Evolutionary conservation across 495 filamentous ascomycete species (phyloP).

Genomic region (Lindgomyces ingoldianus): DNA sequence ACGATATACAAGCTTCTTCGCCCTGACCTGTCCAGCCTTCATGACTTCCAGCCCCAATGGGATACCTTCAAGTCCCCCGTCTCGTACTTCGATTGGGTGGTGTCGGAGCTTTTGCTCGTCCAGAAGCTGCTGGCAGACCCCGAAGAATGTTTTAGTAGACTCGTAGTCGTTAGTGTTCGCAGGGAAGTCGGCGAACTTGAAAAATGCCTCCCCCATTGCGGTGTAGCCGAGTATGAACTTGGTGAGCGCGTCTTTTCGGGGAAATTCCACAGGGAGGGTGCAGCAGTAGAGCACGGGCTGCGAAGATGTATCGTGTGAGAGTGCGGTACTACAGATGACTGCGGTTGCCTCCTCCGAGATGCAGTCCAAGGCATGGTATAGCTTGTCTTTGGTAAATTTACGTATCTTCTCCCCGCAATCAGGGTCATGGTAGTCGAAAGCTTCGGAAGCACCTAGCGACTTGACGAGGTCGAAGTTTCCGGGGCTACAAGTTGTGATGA

Average conservation of each 20-base stretch:
- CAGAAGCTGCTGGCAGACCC: neutral
- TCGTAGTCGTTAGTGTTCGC: neutral
- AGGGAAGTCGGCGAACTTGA: neutral
- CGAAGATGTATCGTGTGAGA: neutral
- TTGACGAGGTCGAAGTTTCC: slow-evolving; percentile 56
- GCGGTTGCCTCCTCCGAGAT: slow-evolving; percentile 35
- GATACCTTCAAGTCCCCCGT: neutral
- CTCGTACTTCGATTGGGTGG: neutral
- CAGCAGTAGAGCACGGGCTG: too few species aligned
- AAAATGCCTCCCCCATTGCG: neutral
- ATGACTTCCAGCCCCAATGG: neutral
- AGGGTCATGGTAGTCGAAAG: slow-evolving; percentile 56
- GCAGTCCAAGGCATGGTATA: slow-evolving; percentile 39
- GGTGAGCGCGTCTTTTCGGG: neutral
- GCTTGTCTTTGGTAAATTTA: slow-evolving; percentile 35
- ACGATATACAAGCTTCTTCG: neutral
- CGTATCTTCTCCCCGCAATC: slow-evolving; percentile 48
- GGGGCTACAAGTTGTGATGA: slow-evolving; percentile 35
- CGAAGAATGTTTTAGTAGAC: neutral
- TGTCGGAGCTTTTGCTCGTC: neutral
- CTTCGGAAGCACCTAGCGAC: slow-evolving; percentile 51
- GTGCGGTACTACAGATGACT: too few species aligned
- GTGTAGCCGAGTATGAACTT: neutral
- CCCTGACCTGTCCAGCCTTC: neutral
- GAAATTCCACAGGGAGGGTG: neutral